A percentile compares a stretch with the other conserved stretches of the same genome.
phyloP scores from a whole-genome alignment of 345 rosid species.

The Salix exigua region DNA sequence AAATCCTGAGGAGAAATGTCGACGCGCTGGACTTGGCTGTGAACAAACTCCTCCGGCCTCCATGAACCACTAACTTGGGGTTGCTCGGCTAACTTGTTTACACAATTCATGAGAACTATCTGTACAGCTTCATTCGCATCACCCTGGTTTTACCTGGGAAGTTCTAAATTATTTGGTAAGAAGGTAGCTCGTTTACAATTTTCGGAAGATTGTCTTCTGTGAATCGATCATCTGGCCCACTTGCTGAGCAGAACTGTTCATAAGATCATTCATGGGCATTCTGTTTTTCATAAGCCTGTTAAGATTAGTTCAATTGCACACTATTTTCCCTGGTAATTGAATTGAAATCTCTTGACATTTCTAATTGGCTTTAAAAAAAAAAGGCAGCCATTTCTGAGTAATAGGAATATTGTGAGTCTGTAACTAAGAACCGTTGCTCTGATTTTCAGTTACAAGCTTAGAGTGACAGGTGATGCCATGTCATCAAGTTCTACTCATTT shows the following conservation, averaged over 20 bases:
- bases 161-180: not conserved
- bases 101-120: not conserved
- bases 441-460: not conserved
- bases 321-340: too few species aligned
- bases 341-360: not conserved
- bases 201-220: too few species aligned
- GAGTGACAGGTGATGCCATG: too few species aligned
- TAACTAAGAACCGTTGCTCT: too few species aligned
- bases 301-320: too few species aligned
- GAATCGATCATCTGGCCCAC: too few species aligned
- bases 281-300: too few species aligned
- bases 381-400: not conserved
- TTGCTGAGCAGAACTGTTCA: too few species aligned
- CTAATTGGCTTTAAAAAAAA: not conserved
- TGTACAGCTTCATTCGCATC: too few species aligned
- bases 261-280: too few species aligned
- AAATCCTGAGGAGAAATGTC: constrained; percentile 70
- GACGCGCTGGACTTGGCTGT: constrained; percentile 79
- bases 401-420: not conserved
- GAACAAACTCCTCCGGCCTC: constrained; percentile 60
- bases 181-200: not conserved
- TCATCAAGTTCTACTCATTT: too few species aligned
- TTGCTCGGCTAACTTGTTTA: not conserved
- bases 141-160: not conserved
- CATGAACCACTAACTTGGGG: constrained; percentile 10